Conservation (phyloP, 306 rosid genomes). For the Clitoria ternatea region DNA sequence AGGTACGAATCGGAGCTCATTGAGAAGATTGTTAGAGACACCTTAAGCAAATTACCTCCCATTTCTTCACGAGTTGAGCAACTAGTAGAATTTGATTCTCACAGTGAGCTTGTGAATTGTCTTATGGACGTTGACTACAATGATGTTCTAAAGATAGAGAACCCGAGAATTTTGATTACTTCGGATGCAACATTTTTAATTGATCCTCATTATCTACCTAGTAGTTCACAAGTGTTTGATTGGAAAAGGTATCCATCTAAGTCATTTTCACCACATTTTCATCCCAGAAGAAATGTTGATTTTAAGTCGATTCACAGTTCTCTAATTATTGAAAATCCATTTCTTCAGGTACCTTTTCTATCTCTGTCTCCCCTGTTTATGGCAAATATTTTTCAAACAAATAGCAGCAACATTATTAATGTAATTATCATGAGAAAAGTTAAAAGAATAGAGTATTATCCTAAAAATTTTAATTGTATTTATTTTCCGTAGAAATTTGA, state of each 20-base stretch:
- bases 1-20: constrained; percentile 3
- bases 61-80: neutral
- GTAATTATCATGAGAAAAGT: neutral
- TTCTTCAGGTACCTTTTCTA: neutral
- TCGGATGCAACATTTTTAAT: neutral
- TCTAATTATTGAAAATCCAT: neutral
- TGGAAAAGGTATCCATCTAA: constrained; percentile 6
- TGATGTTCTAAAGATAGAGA: constrained; percentile 2
- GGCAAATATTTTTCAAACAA: no score
- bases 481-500: neutral
- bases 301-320: neutral
- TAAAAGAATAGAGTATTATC: neutral
- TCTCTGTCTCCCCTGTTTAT: no score
- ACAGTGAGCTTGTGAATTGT: neutral
- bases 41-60: neutral
- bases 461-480: neutral
- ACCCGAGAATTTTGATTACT: constrained; percentile 12
- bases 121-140: neutral
- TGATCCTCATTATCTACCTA: constrained; percentile 8
- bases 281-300: neutral
- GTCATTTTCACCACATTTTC: neutral
- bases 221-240: neutral
- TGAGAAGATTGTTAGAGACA: neutral
- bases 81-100: neutral
- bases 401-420: neutral